Evolutionary conservation across 106 monocot genomes (phyloP).

Genomic region (Allium fistulosum): DNA sequence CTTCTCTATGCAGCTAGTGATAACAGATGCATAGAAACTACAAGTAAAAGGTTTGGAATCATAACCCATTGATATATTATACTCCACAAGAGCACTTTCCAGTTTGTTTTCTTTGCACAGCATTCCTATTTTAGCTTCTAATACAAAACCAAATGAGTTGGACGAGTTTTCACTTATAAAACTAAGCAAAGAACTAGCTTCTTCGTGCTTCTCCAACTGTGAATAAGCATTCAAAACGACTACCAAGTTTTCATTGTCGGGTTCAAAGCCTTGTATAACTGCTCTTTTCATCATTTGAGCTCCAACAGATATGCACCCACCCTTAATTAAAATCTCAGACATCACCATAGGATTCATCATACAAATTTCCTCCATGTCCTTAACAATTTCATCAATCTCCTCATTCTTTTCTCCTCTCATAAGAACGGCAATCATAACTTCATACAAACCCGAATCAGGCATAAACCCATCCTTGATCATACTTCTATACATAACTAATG

Average conservation of each 20-base stretch:
- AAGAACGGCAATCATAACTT: conserved; percentile 41
- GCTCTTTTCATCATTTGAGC: conserved; percentile 61
- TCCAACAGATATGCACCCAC: conserved; percentile 48
- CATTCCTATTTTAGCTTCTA: conserved; percentile 50
- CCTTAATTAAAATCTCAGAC: conserved; percentile 55
- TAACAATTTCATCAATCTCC: conserved; percentile 45
- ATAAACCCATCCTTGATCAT: conserved; percentile 59
- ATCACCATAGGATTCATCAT: conserved; percentile 42
- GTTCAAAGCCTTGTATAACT: conserved; percentile 43
- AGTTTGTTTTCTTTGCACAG: conserved; percentile 42
- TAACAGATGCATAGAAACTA: conserved; percentile 56
- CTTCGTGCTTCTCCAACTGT: conserved; percentile 30
- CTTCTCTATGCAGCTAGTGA: conserved; percentile 42
- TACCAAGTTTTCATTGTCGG: conserved; percentile 38
- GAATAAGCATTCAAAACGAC: conserved; percentile 49
- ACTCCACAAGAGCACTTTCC: conserved; percentile 55
- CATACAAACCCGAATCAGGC: conserved; percentile 66
- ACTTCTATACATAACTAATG: conserved; percentile 51
- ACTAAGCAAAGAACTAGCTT: conserved; percentile 48
- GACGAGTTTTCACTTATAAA: conserved; percentile 44
- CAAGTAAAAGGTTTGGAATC: conserved; percentile 13
- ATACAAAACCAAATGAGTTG: conserved; percentile 28
- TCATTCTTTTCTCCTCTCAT: conserved; percentile 27
- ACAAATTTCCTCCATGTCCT: conserved; percentile 57
- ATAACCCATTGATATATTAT: conserved; percentile 34